Conservation (phyloP, 2,329 filamentous ascomycete species). For the Plenodomus tracheiphilus region DNA sequence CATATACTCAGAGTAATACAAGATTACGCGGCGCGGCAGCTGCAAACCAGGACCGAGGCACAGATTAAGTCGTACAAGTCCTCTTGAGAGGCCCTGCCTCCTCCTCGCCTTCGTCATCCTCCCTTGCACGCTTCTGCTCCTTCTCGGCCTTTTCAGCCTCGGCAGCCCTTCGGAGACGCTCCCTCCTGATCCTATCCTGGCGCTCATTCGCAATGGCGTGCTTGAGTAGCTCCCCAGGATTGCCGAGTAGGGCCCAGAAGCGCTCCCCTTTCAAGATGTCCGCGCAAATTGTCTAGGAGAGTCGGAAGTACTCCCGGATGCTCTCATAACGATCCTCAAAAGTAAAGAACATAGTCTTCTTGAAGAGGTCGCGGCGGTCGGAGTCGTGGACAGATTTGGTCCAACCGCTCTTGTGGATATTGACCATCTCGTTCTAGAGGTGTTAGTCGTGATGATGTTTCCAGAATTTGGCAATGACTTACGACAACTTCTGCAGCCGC, state of each 20-base stretch:
- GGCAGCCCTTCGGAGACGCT: background rate
- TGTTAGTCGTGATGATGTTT: background rate
- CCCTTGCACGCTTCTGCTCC: no score
- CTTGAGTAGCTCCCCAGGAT: slow-evolving; percentile 2
- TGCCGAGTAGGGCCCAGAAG: slow-evolving; percentile 6
- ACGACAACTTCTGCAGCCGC: slow-evolving; percentile 7
- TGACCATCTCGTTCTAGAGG: slow-evolving; percentile 1
- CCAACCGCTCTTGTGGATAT: slow-evolving; percentile 13
- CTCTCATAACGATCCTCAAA: slow-evolving; percentile 13
- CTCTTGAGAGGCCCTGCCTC: no score
- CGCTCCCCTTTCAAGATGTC: slow-evolving; percentile 16
- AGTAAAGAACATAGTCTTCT: slow-evolving; percentile 9
- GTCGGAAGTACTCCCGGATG: slow-evolving; percentile 2
- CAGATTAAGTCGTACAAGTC: no score
- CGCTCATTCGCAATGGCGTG: slow-evolving; percentile 11
- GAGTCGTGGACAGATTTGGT: slow-evolving; percentile 7
- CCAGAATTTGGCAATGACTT: background rate
- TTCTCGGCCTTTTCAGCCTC: no score
- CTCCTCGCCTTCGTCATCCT: no score
- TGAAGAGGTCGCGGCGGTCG: slow-evolving; percentile 5
- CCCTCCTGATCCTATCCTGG: slow-evolving; percentile 6
- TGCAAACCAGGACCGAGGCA: no score
- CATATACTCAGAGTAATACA: no score
- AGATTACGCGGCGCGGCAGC: no score
- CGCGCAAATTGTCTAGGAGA: slow-evolving; percentile 12